These are phyloP conservation scores for Lindgomyces ingoldianus DNA, from an alignment of 495 filamentous ascomycete species.

Conservation along the genomic window DNA sequence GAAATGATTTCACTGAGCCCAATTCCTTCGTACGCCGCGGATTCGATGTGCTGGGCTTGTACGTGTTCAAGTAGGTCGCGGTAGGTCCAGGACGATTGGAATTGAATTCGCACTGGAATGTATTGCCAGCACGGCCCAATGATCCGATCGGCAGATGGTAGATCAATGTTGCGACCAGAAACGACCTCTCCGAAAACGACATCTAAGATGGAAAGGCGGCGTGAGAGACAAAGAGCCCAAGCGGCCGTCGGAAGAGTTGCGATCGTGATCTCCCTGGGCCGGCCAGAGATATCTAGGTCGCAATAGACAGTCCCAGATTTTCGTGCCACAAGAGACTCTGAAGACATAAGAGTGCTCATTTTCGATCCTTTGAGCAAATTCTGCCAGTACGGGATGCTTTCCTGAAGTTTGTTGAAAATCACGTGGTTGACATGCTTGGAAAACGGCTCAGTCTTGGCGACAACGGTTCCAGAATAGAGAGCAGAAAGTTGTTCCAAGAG, in stretches of 20 bases:
- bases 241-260: constrained; percentile 61
- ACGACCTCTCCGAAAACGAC: constrained; percentile 64
- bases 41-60: constrained; percentile 28
- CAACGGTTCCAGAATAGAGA: constrained; percentile 53
- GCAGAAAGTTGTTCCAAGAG: constrained; percentile 59
- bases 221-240: constrained; percentile 62
- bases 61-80: constrained; percentile 27
- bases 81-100: constrained; percentile 31
- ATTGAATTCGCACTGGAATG: constrained; percentile 28
- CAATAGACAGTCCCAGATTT: constrained; percentile 46
- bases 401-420: constrained; percentile 49
- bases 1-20: constrained; percentile 62
- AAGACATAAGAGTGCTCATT: constrained; percentile 49
- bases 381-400: constrained; percentile 59
- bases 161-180: constrained; percentile 48
- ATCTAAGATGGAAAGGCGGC: constrained; percentile 51
- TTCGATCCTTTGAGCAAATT: constrained; percentile 55
- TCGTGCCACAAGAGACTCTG: constrained; percentile 33
- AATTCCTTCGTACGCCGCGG: constrained; percentile 37
- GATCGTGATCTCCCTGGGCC: constrained; percentile 55
- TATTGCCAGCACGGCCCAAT: constrained; percentile 35
- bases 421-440: constrained; percentile 60
- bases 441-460: constrained; percentile 55
- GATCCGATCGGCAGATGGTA: constrained; percentile 18
- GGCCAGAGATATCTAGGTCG: constrained; percentile 49